These are phyloP conservation scores for Triadica sebifera DNA, from an alignment of 345 rosid genomes.

Conservation along the genomic window DNA sequence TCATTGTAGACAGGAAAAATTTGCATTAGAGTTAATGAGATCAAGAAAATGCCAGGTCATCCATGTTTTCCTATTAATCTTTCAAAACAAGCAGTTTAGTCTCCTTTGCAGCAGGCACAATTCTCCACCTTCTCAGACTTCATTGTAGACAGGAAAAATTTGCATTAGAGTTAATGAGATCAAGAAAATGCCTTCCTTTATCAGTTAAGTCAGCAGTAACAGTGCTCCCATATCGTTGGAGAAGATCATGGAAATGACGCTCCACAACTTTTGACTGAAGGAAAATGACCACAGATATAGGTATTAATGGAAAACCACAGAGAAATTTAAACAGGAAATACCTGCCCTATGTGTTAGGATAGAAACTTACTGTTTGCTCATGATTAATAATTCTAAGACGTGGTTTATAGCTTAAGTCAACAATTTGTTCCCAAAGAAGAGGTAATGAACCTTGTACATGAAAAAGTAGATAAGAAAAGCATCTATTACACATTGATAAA, in stretches of 20 bases:
- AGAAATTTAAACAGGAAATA: slow-evolving; percentile 16
- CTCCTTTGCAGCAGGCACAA: slow-evolving; percentile 1
- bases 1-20: not conserved
- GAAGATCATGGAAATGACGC: slow-evolving; percentile 84
- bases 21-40: slow-evolving; percentile 12
- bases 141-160: not conserved
- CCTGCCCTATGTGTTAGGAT: not conserved
- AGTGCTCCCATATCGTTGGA: slow-evolving; percentile 80
- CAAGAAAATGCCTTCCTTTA: slow-evolving; percentile 46
- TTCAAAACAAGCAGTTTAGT: slow-evolving; percentile 13
- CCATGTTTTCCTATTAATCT: not conserved
- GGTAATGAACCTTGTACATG: slow-evolving; percentile 97
- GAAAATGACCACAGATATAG: slow-evolving; percentile 16
- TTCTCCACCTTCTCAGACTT: not conserved
- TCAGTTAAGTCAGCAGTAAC: slow-evolving; percentile 74
- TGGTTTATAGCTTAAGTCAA: slow-evolving; percentile 95
- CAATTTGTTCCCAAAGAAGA: slow-evolving; percentile 98
- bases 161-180: slow-evolving; percentile 14
- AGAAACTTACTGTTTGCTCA: slow-evolving; percentile 58
- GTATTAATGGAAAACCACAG: slow-evolving; percentile 14
- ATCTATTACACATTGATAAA: slow-evolving; percentile 2
- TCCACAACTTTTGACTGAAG: slow-evolving; percentile 74
- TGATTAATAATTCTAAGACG: slow-evolving; percentile 58
- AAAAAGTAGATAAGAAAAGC: slow-evolving; percentile 16
- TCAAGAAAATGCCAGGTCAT: slow-evolving; percentile 11